Percentiles rank a stretch among this genome's conserved stretches.
Evolutionary conservation across 257 asterid species (phyloP).

Genomic region (Perilla frutescens): DNA sequence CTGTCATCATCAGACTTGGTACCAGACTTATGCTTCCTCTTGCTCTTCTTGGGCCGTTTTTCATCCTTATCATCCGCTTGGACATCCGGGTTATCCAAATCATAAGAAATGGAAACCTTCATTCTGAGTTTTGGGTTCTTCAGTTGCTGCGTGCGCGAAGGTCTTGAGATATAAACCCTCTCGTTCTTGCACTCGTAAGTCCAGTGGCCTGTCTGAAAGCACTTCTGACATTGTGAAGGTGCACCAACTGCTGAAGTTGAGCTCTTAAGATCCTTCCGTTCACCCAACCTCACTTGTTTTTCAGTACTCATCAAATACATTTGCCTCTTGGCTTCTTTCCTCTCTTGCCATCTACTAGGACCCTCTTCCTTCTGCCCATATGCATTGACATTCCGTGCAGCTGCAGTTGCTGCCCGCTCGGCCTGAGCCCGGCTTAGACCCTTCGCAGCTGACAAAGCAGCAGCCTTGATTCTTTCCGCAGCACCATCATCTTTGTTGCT

Average conservation of each 20-base stretch:
- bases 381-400: constrained; percentile 92
- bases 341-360: constrained; percentile 98
- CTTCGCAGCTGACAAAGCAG: constrained; percentile 89
- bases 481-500: constrained; percentile 73
- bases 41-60: constrained; percentile 64
- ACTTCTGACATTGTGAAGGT: constrained; percentile 87
- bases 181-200: constrained; percentile 95
- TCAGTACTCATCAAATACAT: constrained; percentile 97
- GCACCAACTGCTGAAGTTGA: constrained; percentile 53
- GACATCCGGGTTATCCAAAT: constrained; percentile 66
- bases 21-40: constrained; percentile 86
- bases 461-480: constrained; percentile 87
- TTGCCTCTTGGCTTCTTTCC: constrained; percentile 98
- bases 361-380: constrained; percentile 99
- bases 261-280: constrained; percentile 69
- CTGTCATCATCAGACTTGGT: constrained; percentile 68
- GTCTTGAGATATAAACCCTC: constrained; percentile 86
- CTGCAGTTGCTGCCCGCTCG: constrained; percentile 95
- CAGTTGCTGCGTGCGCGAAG: constrained; percentile 86
- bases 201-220: constrained; percentile 92
- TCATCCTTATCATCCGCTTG: constrained; percentile 51
- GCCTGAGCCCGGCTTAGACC: constrained; percentile 99
- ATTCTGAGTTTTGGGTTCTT: constrained; percentile 90
- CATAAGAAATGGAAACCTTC: constrained; percentile 67
- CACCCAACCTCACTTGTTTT: constrained; percentile 91